Evolutionary conservation across 371 early-diverging fungal genomes (phyloP).

Genomic region (Cokeromyces recurvatus): DNA sequence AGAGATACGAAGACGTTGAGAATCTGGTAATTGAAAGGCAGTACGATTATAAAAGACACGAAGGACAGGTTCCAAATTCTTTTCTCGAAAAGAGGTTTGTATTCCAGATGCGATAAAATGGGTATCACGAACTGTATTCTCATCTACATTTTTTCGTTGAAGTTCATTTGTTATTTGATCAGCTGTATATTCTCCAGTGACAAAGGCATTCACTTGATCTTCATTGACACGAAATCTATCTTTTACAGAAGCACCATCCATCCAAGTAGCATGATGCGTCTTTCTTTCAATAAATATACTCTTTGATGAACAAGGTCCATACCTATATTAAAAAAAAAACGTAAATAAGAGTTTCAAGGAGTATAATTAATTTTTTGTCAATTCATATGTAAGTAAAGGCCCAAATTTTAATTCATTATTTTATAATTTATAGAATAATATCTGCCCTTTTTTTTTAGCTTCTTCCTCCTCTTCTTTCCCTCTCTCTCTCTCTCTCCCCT

Average conservation of each 20-base stretch:
- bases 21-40: slow-evolving; percentile 95
- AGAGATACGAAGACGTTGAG: slow-evolving; percentile 90
- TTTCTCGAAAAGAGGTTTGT: slow-evolving; percentile 63
- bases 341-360: too few relatives aligned
- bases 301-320: slow-evolving; percentile 52
- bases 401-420: too few relatives aligned
- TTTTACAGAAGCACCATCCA: slow-evolving; percentile 83
- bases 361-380: too few relatives aligned
- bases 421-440: too few relatives aligned
- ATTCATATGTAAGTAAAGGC: too few relatives aligned
- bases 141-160: slow-evolving; percentile 63
- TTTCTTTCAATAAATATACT: slow-evolving; percentile 90
- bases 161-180: slow-evolving; percentile 79
- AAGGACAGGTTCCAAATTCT: slow-evolving; percentile 71
- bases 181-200: slow-evolving; percentile 81
- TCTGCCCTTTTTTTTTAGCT: too few relatives aligned
- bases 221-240: slow-evolving; percentile 49
- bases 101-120: slow-evolving; percentile 69
- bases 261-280: slow-evolving; percentile 88
- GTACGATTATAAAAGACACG: slow-evolving; percentile 95
- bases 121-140: slow-evolving; percentile 64
- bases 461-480: too few relatives aligned
- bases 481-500: too few relatives aligned
- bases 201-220: slow-evolving; percentile 31
- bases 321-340: too few relatives aligned